Evolutionary conservation across 202 grass and related monocot species (phyloP), one percentile per base, ranked within the genome.

Genomic region (Brachypodium distachyon): DNA sequence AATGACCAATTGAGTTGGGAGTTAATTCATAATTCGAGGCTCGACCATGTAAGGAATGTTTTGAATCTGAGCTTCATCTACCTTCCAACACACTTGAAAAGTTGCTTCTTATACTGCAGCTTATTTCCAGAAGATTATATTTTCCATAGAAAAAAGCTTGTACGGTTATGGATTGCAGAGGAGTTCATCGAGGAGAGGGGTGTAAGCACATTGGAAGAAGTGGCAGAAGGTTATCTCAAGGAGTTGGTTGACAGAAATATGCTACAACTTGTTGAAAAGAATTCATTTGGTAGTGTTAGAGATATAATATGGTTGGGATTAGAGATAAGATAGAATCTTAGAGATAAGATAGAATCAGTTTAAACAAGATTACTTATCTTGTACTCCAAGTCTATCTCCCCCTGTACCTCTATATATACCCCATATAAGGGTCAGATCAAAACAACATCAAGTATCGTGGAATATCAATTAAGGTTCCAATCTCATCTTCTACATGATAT

Each of bases 1-100:
- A 7, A 76, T 31, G n/a, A 81, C 10, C 56, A 86, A 18, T 57
- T 74, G 2, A 60, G 28, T 5, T 84, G 81, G 81, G 72, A 84
- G 23, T 8, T 84, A n/a, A 13, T 21, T 4, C 50, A 74, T 12
- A 73, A 86, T 53, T 48, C 81, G 22, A 26, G 27, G 28, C 25
- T 67, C 0, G 29, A 48, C 28, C 10, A 29, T 0, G 37, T 74
- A 13, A 81, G 40, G 31, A 72, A 50, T 43, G 67, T 82, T 22
- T 10, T 75, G 26, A 12, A 31, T 3, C 36, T 82, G 40, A 82
- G 80, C 36, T 72, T 56, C 49, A 82, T 52, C 31, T 61, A 65
- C 61, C 80, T 82, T 40, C 80, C 80, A 1, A 63, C 39, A 17
- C n/a, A 82, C 32, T 5, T 74, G n/a, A 70, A 71, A 42, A 82